These are phyloP conservation scores for Cairneyella variabilis DNA, from an alignment of 495 filamentous ascomycete genomes.

Conservation along the genomic window DNA sequence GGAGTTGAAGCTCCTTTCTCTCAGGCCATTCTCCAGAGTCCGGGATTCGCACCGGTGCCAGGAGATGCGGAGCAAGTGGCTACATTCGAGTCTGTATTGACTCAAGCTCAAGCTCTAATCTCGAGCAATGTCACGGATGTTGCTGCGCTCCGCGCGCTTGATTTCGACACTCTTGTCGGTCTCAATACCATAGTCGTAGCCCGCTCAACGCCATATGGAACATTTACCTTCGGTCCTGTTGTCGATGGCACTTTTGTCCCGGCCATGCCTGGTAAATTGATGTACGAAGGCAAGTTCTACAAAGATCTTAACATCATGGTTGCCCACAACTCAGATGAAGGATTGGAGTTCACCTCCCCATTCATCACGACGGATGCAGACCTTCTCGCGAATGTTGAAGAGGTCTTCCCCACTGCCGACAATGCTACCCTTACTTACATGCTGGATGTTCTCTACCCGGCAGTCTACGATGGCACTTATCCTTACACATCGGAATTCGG, in stretches of 20 bases:
- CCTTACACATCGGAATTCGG: slow-evolving; percentile 38
- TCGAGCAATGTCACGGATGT: slow-evolving; percentile 35
- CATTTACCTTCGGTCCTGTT: slow-evolving; percentile 51
- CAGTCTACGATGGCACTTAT: slow-evolving; percentile 36
- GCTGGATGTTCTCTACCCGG: slow-evolving; percentile 14
- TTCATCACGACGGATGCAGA: slow-evolving; percentile 22
- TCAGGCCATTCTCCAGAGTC: slow-evolving; percentile 26
- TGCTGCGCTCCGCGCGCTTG: slow-evolving; percentile 43
- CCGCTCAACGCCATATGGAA: slow-evolving; percentile 34
- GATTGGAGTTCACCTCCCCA: slow-evolving; percentile 26
- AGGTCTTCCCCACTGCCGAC: slow-evolving; percentile 24
- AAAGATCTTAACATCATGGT: slow-evolving; percentile 50
- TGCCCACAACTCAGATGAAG: slow-evolving; percentile 53
- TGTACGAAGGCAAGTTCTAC: slow-evolving; percentile 54
- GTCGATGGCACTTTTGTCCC: slow-evolving; percentile 60
- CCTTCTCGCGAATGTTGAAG: slow-evolving; percentile 49
- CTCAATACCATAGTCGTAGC: slow-evolving; percentile 51
- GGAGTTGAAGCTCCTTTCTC: slow-evolving; percentile 27
- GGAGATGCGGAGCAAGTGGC: slow-evolving; percentile 17
- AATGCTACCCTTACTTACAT: slow-evolving; percentile 11
- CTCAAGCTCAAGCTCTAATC: slow-evolving; percentile 10
- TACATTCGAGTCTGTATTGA: slow-evolving; percentile 16
- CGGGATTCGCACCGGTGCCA: slow-evolving; percentile 11
- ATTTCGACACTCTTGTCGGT: slow-evolving; percentile 37
- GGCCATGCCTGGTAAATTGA: slow-evolving; percentile 47